Base-by-base conservation (phyloP, 2,329 filamentous ascomycete genomes). In the Ciborinia camelliae region DNA sequence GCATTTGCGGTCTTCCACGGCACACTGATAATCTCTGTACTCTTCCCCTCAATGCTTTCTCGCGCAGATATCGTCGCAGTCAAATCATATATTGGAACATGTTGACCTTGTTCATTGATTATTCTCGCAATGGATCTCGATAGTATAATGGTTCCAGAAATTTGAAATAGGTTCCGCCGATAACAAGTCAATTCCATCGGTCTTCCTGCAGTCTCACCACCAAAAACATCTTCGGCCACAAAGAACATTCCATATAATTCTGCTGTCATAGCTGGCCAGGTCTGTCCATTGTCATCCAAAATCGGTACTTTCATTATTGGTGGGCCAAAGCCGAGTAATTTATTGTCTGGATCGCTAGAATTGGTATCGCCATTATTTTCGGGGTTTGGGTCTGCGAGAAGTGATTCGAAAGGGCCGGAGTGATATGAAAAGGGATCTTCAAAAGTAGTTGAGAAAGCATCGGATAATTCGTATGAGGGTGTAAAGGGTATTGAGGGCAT, bases 11-110 rank as follows among this genome's bases (percentile, higher is more conserved):
- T 96, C 80, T 97, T 97, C 93, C 94, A 97, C 0, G 94, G 94
- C 55, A 98, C 95, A 0, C 90, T 95, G 66, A 98, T 97, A 67
- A 98, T 96, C 78, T 97, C 96, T 7, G 96, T 94, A 0, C 86
- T 73, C 73, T 96, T 96, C 57, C 91, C 91, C 75, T 98, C 94
- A 58, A 97, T 96, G 6, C 92, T 96, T 77, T 98, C 94, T 4
- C 90, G 86, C 1, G 92, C 93, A 0, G 90, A 90, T 61, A 98
- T 92, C 43, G 89, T 88, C 28, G 95, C 87, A 67, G 91, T 90
- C 68, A 96, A 77, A 67, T 96, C 86, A 52, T 90, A 86, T 4
- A 95, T 85, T 48, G 91, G 88, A 28, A 91, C 84, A 60, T 91
- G 88, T 48, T 88, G 89, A 54, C 91, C 89, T 69, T 96, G 90